Evolutionary conservation across 179 eudicot genomes (phyloP).

Genomic region (Camellia oleifera): DNA sequence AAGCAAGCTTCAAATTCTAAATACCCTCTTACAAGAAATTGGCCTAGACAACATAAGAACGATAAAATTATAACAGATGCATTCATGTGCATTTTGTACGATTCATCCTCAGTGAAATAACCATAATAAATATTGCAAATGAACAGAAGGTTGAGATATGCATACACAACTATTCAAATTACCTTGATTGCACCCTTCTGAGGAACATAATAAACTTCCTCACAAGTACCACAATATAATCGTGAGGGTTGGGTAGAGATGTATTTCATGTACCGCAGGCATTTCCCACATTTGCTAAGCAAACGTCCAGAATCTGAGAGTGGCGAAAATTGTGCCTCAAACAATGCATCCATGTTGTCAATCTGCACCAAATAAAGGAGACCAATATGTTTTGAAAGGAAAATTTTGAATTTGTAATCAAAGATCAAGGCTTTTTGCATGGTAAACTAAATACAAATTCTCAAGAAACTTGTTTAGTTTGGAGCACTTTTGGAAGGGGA

Average conservation of each 20-base stretch:
- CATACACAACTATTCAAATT: background rate
- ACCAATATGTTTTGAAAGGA: background rate
- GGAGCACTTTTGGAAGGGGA: background rate
- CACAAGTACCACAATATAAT: constrained; percentile 79
- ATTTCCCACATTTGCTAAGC: constrained; percentile 90
- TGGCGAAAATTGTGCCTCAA: constrained; percentile 97
- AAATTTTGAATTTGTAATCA: background rate
- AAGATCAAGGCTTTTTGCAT: background rate
- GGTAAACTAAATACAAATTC: background rate
- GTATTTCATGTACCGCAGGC: constrained; percentile 88
- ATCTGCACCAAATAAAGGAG: constrained; percentile 54
- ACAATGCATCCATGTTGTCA: constrained; percentile 92
- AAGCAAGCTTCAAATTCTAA: background rate
- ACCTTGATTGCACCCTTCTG: constrained; percentile 92
- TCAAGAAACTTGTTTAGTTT: constrained; percentile 3
- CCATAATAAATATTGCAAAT: too few species aligned
- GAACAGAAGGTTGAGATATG: too few species aligned
- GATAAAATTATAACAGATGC: background rate
- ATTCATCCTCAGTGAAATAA: background rate
- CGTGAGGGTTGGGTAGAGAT: constrained; percentile 78
- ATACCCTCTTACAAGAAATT: background rate
- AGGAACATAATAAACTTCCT: constrained; percentile 94
- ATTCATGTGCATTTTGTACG: background rate
- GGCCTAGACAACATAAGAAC: background rate
- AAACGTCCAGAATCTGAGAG: constrained; percentile 86